Percentiles rank a stretch among this genome's conserved stretches.
These are phyloP conservation scores for Cyclotella sp. DNA, from an alignment of 108 stramenopile species.

Conservation along the genomic window DNA sequence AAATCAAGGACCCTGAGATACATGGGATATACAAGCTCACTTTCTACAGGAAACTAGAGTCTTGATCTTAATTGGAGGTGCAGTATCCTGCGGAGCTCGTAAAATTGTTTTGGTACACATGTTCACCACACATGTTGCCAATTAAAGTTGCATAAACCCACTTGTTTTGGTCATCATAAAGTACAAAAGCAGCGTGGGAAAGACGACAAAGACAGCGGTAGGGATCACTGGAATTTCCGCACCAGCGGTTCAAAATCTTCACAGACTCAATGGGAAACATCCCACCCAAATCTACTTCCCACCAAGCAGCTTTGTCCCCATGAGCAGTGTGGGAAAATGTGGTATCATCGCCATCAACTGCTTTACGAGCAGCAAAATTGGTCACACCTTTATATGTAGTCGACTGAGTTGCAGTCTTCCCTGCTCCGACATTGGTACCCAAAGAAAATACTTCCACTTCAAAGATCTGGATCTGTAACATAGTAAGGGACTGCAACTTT, in stretches of 20 bases:
- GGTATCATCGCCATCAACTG: not conserved
- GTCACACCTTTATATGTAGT: not conserved
- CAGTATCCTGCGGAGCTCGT: too few relatives aligned
- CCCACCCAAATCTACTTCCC: conserved; percentile 2
- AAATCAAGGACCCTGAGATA: too few relatives aligned
- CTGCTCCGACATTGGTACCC: not conserved
- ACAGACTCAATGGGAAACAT: not conserved
- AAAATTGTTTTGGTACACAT: too few relatives aligned
- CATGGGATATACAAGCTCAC: too few relatives aligned
- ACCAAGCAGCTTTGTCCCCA: not conserved
- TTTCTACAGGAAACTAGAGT: too few relatives aligned
- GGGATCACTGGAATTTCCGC: not conserved
- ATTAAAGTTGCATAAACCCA: too few relatives aligned
- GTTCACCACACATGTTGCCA: too few relatives aligned
- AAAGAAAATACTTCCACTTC: not conserved
- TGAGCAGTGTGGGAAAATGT: not conserved
- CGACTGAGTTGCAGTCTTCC: not conserved
- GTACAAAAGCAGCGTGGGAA: not conserved
- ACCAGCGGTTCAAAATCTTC: too few relatives aligned
- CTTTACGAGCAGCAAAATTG: not conserved
- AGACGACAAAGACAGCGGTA: not conserved
- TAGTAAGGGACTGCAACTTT: not conserved
- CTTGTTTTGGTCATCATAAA: not conserved
- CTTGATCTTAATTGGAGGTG: too few relatives aligned
- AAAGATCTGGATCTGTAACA: not conserved